Evolutionary conservation across 148 eudicot species (phyloP).

Genomic region (Persicaria tinctoria): DNA sequence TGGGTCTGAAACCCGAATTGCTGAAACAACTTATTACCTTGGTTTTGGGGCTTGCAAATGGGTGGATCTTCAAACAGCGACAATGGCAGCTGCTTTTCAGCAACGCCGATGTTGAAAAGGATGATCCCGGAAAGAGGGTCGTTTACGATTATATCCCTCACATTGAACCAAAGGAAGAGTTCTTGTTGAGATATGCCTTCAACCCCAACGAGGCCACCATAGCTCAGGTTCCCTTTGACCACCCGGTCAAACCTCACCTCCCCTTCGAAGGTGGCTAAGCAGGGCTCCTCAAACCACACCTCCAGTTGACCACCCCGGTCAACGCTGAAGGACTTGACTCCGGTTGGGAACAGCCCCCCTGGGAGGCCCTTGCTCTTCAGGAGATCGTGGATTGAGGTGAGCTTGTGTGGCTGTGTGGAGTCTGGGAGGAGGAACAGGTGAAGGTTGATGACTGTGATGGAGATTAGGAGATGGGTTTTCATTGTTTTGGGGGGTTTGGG

Average conservation of each 20-base stretch:
- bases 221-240: conserved; percentile 62
- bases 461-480: conserved; percentile 1
- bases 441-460: background rate
- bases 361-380: conserved; percentile 58
- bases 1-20: background rate
- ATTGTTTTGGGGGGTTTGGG: background rate
- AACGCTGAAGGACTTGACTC: conserved; percentile 37
- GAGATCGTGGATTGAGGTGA: conserved; percentile 44
- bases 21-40: background rate
- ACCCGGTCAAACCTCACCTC: conserved; percentile 48
- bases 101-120: conserved; percentile 57
- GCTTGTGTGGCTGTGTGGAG: background rate
- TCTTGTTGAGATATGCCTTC: conserved; percentile 62
- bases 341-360: conserved; percentile 57
- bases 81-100: conserved; percentile 50
- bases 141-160: conserved; percentile 56
- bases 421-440: background rate
- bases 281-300: conserved; percentile 46
- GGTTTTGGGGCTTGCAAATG: conserved; percentile 42
- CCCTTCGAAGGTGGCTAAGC: conserved; percentile 54
- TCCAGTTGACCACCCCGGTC: conserved; percentile 36
- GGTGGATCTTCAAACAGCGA: conserved; percentile 73
- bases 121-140: conserved; percentile 65
- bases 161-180: conserved; percentile 71
- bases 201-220: conserved; percentile 58